Conservation (phyloP, 1,284 basidiomycete species). For the Somion occarium region DNA sequence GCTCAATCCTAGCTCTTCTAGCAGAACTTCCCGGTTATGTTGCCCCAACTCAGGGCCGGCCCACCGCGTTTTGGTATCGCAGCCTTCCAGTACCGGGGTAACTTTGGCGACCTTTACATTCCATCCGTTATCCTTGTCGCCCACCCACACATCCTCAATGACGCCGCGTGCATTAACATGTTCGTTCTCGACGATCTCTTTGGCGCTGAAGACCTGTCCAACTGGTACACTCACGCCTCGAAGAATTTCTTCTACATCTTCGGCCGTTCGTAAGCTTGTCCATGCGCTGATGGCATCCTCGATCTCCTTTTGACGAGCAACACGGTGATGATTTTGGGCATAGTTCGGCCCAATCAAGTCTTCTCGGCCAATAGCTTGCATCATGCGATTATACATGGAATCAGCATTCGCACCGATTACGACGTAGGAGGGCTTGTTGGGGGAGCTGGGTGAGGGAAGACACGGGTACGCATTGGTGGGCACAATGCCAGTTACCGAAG, state of each 20-base stretch:
- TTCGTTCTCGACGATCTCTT: constrained; percentile 54
- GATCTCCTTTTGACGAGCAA: constrained; percentile 52
- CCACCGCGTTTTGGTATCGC: constrained; percentile 54
- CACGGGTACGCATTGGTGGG: constrained; percentile 71
- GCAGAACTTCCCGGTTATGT: constrained; percentile 58
- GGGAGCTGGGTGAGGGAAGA: constrained; percentile 37
- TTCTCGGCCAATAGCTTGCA: constrained; percentile 50
- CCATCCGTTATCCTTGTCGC: constrained; percentile 40
- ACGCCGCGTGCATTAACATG: constrained; percentile 52
- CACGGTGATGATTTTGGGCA: constrained; percentile 59
- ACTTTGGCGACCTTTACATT: constrained; percentile 61
- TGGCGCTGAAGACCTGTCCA: constrained; percentile 56
- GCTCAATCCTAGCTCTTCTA: constrained; percentile 42
- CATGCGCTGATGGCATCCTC: constrained; percentile 57
- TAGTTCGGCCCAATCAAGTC: constrained; percentile 55
- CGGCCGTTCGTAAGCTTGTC: constrained; percentile 51
- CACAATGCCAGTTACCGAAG: constrained; percentile 68
- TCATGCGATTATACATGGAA: constrained; percentile 60
- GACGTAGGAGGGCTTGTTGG: constrained; percentile 45
- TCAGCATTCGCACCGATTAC: constrained; percentile 71
- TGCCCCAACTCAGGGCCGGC: constrained; percentile 62
- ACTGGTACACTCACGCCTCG: constrained; percentile 59
- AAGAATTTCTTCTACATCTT: constrained; percentile 53
- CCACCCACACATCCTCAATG: constrained; percentile 55
- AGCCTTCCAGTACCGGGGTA: constrained; percentile 55